A percentile compares a stretch with the other conserved stretches of the same genome.
Conservation (phyloP, 2,329 filamentous ascomycete species). For the Aspergillus sp. region DNA sequence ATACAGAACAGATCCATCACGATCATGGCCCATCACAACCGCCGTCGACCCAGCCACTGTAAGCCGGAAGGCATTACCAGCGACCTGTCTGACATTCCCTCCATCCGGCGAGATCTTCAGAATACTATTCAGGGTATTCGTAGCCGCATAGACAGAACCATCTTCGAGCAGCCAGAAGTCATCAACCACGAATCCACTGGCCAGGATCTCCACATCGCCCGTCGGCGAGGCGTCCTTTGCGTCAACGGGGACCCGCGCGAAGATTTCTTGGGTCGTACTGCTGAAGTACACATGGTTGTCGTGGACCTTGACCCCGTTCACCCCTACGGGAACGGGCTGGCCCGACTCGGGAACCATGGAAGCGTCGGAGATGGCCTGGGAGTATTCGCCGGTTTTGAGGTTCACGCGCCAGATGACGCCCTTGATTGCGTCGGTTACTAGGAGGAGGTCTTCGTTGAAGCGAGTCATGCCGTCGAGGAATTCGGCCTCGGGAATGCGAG, state of each 20-base stretch:
- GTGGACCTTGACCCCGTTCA: constrained; percentile 5
- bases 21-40: neutral
- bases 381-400: neutral
- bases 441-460: constrained; percentile 1
- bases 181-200: constrained; percentile 1
- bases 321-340: constrained; percentile 1
- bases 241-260: constrained; percentile 3
- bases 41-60: constrained; percentile 1
- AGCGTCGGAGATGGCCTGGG: neutral
- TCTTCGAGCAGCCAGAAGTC: constrained; percentile 1
- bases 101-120: constrained; percentile 1
- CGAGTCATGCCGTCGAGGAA: constrained; percentile 3
- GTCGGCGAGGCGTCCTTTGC: neutral
- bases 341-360: constrained; percentile 1
- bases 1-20: neutral
- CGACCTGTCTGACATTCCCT: neutral
- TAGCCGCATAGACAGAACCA: constrained; percentile 4
- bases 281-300: constrained; percentile 6
- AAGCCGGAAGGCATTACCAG: neutral
- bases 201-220: constrained; percentile 1
- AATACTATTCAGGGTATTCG: constrained; percentile 3
- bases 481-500: neutral
- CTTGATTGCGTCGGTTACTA: constrained; percentile 3
- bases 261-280: neutral
- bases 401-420: constrained; percentile 7